phyloP scores from a whole-genome alignment of 2,329 filamentous ascomycete genomes.

The Penicillium sp. region DNA sequence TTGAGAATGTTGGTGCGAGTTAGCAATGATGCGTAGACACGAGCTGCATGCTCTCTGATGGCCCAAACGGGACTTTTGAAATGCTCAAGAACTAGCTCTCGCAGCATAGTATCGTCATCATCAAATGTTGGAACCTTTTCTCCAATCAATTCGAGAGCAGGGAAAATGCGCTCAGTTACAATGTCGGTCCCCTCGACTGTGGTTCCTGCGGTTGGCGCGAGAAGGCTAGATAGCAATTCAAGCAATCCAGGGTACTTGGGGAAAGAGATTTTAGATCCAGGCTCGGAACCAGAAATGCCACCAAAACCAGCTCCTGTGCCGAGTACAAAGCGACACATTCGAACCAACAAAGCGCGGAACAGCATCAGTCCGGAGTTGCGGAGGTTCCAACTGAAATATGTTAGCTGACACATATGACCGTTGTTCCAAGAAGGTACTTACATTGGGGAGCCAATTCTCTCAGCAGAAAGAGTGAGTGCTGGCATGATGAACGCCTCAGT shows the following conservation, averaged over 20 bases:
- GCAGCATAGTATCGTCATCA: slow-evolving; percentile 35
- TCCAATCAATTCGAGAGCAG: slow-evolving; percentile 48
- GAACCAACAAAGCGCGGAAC: slow-evolving; percentile 80
- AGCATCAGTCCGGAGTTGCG: slow-evolving; percentile 91
- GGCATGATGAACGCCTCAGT: slow-evolving; percentile 74
- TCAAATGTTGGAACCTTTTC: slow-evolving; percentile 41
- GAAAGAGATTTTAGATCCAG: slow-evolving; percentile 42
- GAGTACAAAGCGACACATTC: slow-evolving; percentile 45
- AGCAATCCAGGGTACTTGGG: slow-evolving; percentile 42
- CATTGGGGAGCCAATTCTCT: slow-evolving; percentile 76
- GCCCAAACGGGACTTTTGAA: slow-evolving; percentile 48
- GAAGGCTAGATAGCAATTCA: slow-evolving; percentile 37
- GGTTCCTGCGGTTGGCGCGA: slow-evolving; percentile 26
- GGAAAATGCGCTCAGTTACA: slow-evolving; percentile 46
- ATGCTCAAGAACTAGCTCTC: slow-evolving; percentile 35
- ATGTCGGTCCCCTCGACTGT: slow-evolving; percentile 31
- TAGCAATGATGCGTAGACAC: slow-evolving; percentile 43
- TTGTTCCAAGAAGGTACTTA: slow-evolving; percentile 41
- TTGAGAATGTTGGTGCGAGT: slow-evolving; percentile 33
- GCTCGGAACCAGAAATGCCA: slow-evolving; percentile 45
- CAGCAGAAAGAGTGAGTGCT: slow-evolving; percentile 76
- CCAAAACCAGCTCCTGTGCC: slow-evolving; percentile 52
- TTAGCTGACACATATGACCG: slow-evolving; percentile 9
- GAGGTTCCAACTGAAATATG: slow-evolving; percentile 72
- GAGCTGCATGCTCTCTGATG: slow-evolving; percentile 48